Evolutionary conservation across 2,329 filamentous ascomycete species (phyloP).

Genomic region (Ceratocystis papillata): DNA sequence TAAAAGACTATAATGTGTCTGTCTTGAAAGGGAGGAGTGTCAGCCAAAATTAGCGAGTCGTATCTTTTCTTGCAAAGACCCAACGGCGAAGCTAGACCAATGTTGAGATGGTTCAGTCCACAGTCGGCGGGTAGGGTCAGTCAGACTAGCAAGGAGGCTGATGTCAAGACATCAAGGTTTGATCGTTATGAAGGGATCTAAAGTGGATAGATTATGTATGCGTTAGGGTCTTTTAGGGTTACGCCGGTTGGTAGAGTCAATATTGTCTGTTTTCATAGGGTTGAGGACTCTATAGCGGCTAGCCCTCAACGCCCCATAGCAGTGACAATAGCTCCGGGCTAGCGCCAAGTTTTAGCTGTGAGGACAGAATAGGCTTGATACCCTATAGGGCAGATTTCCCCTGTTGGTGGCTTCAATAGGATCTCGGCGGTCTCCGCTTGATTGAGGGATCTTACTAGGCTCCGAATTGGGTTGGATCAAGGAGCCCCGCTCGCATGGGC

Average conservation of each 20-base stretch:
- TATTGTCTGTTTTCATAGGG: not conserved
- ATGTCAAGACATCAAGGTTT: not conserved
- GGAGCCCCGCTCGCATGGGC: not conserved
- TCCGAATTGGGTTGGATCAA: constrained; percentile 1
- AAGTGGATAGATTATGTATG: not conserved
- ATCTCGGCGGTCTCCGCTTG: constrained; percentile 10
- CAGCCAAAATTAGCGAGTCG: not conserved
- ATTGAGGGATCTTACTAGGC: not conserved
- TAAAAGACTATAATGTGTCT: not conserved
- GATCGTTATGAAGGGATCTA: not conserved
- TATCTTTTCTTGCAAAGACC: not conserved
- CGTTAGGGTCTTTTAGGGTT: not conserved
- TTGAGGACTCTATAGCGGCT: not conserved
- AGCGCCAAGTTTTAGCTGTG: not conserved
- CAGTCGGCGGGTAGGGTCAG: not conserved
- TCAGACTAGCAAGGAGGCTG: constrained; percentile 10
- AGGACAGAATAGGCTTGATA: not conserved
- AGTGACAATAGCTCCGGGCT: not conserved
- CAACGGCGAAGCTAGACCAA: not conserved
- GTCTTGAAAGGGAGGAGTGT: not conserved
- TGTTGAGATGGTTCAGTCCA: constrained; percentile 10
- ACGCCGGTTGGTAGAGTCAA: not conserved
- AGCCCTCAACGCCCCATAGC: too few species aligned
- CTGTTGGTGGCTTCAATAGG: not conserved
- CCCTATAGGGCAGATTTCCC: not conserved